Base-by-base conservation (phyloP, 1,284 basidiomycete species). In the Puccinia brachypodii region DNA sequence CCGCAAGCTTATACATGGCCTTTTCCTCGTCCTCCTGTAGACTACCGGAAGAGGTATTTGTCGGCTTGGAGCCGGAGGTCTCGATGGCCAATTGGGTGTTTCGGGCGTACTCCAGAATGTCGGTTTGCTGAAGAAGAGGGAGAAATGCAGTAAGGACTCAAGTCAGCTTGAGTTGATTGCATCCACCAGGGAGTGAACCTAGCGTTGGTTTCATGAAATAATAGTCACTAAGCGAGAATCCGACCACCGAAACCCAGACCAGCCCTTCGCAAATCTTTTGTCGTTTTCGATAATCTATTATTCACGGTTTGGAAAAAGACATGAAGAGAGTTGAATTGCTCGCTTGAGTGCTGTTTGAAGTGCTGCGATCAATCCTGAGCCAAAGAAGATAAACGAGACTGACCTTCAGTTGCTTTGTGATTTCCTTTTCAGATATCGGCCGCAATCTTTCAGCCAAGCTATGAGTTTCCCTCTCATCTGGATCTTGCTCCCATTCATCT, bases 351-450 rank as follows among this genome's bases (percentile, higher is more conserved):
- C 14, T n/a, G 31, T 19, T 36, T n/a, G 14, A 64, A 1, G 50
- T 53, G 8, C 6, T 11, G 50, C 14, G 22, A 14, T 7, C 4
- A 50, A 56, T 8, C 33, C n/a, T 28, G 31, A 14, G 69, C 4
- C 3, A 7, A 31, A 19, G 42, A 42, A 25, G 33, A 77, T n/a
- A 25, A 28, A 66, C 38, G 13, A 25, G 60, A 84, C 87, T 28
- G 75, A 90, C 90, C 88, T 90, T 91, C 80, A 91, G 85, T 16
- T 89, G 90, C 85, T 94, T 90, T 1, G 89, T 87, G 76, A 96
- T 91, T 84, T 98, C 97, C 87, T 93, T 96, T 85, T 98, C 94
- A 1, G 91, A 92, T 84, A 92, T 94, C 22, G 96, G 94, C 85
- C 96, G 93, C 42, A 93, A 88, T 84, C 91, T 92, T 83, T 98